A percentile compares a stretch with the other conserved stretches of the same genome.
phyloP scores from a whole-genome alignment of 2,329 filamentous ascomycete species.

The Lachnellula cervina region DNA sequence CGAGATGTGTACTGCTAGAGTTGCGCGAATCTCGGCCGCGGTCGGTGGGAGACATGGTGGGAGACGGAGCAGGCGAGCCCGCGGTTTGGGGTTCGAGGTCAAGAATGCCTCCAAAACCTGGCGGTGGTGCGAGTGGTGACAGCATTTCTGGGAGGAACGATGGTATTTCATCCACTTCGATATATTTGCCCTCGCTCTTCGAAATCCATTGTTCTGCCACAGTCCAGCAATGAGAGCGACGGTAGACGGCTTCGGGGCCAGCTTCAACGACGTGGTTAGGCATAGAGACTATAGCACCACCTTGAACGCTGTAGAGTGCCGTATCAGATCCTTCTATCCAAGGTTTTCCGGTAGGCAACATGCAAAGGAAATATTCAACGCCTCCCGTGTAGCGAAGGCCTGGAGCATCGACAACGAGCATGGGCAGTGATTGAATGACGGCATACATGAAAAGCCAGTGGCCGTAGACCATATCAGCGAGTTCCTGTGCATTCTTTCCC shows the following conservation, averaged over 20 bases:
- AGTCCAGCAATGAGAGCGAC: constrained; percentile 65
- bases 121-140: constrained; percentile 25
- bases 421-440: constrained; percentile 70
- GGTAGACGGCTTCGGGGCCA: constrained; percentile 63
- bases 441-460: constrained; percentile 81
- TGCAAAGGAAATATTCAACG: constrained; percentile 78
- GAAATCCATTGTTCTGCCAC: constrained; percentile 54
- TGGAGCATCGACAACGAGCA: constrained; percentile 72
- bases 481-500: constrained; percentile 59
- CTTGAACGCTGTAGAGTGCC: constrained; percentile 72
- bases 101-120: constrained; percentile 20
- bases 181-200: not conserved
- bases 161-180: not conserved
- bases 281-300: constrained; percentile 55
- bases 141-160: constrained; percentile 1
- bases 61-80: not conserved
- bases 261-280: constrained; percentile 58
- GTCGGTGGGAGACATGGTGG: not conserved
- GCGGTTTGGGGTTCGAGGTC: constrained; percentile 16
- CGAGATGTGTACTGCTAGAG: not conserved
- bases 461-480: constrained; percentile 67
- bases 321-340: constrained; percentile 66
- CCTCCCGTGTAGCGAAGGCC: constrained; percentile 63
- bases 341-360: constrained; percentile 67
- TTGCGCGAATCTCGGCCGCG: not conserved